Percentiles rank a stretch among this genome's conserved stretches.
phyloP scores from a whole-genome alignment of 768 basidiomycete genomes.

The Tephrocybe rancida region DNA sequence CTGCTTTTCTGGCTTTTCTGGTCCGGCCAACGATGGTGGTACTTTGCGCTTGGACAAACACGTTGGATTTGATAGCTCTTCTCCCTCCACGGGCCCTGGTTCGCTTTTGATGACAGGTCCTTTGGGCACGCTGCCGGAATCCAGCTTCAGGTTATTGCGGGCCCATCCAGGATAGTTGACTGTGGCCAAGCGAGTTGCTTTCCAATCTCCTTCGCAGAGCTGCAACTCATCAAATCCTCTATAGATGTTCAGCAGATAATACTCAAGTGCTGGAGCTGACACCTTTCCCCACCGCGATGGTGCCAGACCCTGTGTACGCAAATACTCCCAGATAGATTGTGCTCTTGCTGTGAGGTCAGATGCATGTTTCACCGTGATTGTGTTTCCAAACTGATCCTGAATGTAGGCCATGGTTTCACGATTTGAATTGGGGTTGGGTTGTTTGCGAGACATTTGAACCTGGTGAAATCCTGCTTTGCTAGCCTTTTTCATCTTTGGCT shows the following conservation, averaged over 20 bases:
- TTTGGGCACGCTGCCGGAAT: neutral
- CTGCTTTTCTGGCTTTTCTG: too few species aligned
- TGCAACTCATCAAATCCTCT: slow-evolving; percentile 4
- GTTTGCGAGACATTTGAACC: too few species aligned
- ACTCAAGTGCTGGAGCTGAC: neutral
- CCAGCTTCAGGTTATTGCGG: neutral
- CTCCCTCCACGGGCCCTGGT: too few species aligned
- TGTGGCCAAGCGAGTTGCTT: slow-evolving; percentile 6
- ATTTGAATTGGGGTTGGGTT: neutral
- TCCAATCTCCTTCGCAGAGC: slow-evolving; percentile 16
- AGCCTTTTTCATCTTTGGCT: neutral
- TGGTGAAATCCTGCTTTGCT: neutral
- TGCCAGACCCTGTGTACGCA: neutral
- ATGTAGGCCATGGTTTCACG: neutral
- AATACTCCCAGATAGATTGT: too few species aligned
- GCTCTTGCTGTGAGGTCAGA: neutral
- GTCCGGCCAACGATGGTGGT: too few species aligned
- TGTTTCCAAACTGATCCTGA: neutral
- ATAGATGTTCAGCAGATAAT: slow-evolving; percentile 7
- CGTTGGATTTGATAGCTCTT: too few species aligned
- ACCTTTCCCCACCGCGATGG: slow-evolving; percentile 4
- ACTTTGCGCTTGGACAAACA: too few species aligned
- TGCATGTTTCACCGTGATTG: neutral
- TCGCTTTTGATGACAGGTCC: too few species aligned
- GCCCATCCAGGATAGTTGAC: slow-evolving; percentile 9